Evolutionary conservation across 1,284 basidiomycete species (phyloP).

Genomic region (Ustanciosporium gigantosporum): DNA sequence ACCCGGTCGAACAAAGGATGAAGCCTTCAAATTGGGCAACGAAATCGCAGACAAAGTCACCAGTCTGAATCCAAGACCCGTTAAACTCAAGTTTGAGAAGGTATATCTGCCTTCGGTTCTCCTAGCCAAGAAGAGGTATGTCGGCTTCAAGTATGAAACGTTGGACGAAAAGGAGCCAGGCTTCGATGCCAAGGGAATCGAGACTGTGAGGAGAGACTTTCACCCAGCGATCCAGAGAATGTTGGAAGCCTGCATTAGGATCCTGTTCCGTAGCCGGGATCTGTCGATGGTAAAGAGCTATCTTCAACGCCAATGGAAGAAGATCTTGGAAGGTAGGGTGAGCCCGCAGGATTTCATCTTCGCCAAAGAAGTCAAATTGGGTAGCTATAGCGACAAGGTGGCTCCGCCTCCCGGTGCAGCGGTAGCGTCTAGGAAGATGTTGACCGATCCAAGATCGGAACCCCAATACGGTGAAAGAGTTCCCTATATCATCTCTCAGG

Average conservation of each 20-base stretch:
- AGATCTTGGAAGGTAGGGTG: slow-evolving; percentile 77
- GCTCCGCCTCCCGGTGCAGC: slow-evolving; percentile 87
- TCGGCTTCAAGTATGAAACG: slow-evolving; percentile 90
- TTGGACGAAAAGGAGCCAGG: slow-evolving; percentile 76
- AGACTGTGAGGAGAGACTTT: slow-evolving; percentile 85
- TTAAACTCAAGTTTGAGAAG: slow-evolving; percentile 98
- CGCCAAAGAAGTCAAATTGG: slow-evolving; percentile 89
- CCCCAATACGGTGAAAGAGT: slow-evolving; percentile 90
- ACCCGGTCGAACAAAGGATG: slow-evolving; percentile 83
- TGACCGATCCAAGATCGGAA: slow-evolving; percentile 78
- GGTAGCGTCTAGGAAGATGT: slow-evolving; percentile 76
- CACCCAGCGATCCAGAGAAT: slow-evolving; percentile 56
- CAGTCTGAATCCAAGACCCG: slow-evolving; percentile 79
- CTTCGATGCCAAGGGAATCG: slow-evolving; percentile 97
- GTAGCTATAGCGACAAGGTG: slow-evolving; percentile 71
- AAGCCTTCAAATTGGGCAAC: slow-evolving; percentile 88
- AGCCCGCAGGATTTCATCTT: slow-evolving; percentile 90
- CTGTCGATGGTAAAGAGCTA: slow-evolving; percentile 86
- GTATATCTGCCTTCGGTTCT: slow-evolving; percentile 92
- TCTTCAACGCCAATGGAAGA: slow-evolving; percentile 81
- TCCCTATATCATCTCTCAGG: slow-evolving; percentile 82
- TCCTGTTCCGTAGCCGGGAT: slow-evolving; percentile 85
- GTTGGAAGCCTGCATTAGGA: slow-evolving; percentile 55
- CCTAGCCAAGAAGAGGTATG: slow-evolving; percentile 94
- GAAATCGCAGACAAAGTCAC: slow-evolving; percentile 90